Evolutionary conservation across 108 stramenopile genomes (phyloP).

Genomic region (Chaetoceros muelleri): DNA sequence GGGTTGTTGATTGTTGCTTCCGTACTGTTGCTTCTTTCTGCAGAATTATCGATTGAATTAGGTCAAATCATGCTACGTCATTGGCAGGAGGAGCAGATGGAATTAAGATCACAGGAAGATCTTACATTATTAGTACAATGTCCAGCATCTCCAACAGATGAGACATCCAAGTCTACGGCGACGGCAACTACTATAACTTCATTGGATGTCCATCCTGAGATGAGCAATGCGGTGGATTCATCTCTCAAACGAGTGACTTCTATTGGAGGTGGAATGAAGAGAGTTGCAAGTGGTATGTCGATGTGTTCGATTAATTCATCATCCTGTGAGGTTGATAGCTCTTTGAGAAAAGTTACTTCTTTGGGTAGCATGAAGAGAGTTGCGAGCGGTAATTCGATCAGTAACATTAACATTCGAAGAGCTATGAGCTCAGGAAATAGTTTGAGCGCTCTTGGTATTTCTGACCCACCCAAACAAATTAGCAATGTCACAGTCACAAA

Average conservation of each 20-base stretch:
- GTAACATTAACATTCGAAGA: slow-evolving; percentile 11
- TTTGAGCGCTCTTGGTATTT: background rate
- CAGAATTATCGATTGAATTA: slow-evolving; percentile 70
- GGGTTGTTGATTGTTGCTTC: slow-evolving; percentile 68
- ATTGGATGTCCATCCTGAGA: background rate
- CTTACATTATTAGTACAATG: slow-evolving; percentile 41
- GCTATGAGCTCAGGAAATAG: slow-evolving; percentile 1
- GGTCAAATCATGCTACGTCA: slow-evolving; percentile 81
- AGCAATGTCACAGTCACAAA: background rate
- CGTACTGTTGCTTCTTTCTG: slow-evolving; percentile 57
- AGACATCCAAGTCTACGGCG: background rate
- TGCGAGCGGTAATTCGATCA: slow-evolving; percentile 55
- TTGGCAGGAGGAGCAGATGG: slow-evolving; percentile 73
- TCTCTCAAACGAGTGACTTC: slow-evolving; percentile 2
- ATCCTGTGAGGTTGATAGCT: slow-evolving; percentile 18
- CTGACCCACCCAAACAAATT: background rate
- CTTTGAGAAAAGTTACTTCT: slow-evolving; percentile 57
- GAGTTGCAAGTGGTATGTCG: slow-evolving; percentile 1
- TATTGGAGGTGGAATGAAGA: slow-evolving; percentile 1
- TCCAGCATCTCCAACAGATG: background rate
- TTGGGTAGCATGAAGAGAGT: slow-evolving; percentile 77
- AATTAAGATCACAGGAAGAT: slow-evolving; percentile 37
- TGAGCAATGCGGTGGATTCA: slow-evolving; percentile 1
- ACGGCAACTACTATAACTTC: background rate
- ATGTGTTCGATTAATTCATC: background rate